Percentiles rank a stretch among this genome's conserved stretches.
These are phyloP conservation scores for Fusarium devonianum DNA, from an alignment of 2,329 filamentous ascomycete genomes.

Conservation along the genomic window DNA sequence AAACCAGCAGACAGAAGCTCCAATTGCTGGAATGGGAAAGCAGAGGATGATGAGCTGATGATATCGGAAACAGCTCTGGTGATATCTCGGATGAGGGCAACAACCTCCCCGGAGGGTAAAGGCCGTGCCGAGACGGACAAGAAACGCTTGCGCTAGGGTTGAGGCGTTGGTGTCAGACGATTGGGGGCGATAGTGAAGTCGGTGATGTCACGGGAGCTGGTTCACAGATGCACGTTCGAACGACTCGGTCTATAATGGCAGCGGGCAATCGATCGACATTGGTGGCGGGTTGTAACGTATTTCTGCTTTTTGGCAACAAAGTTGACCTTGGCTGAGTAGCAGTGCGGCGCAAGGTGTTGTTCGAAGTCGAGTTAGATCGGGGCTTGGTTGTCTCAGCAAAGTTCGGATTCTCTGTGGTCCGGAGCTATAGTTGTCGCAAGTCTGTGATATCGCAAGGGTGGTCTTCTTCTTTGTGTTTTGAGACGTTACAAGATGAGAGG, in stretches of 20 bases:
- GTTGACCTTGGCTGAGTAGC: background rate
- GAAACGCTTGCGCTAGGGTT: conserved; percentile 15
- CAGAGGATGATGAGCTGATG: conserved; percentile 16
- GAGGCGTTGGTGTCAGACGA: conserved; percentile 28
- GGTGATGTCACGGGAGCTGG: conserved; percentile 45
- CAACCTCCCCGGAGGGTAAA: conserved; percentile 21
- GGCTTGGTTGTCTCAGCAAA: conserved; percentile 37
- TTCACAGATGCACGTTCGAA: conserved; percentile 42
- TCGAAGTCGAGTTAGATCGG: background rate
- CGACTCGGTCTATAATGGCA: conserved; percentile 30
- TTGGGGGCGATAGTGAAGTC: conserved; percentile 33
- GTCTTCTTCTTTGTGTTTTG: too few relatives aligned
- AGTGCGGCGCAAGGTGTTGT: conserved; percentile 12
- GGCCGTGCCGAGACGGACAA: conserved; percentile 22
- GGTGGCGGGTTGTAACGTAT: conserved; percentile 30
- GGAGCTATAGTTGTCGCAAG: conserved; percentile 32
- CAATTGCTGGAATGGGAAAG: conserved; percentile 14
- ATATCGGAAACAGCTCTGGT: conserved; percentile 24
- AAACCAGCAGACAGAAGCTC: conserved; percentile 34
- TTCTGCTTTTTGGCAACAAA: conserved; percentile 4
- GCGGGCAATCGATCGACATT: conserved; percentile 61
- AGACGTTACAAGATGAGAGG: conserved; percentile 23
- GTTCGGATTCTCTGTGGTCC: conserved; percentile 25
- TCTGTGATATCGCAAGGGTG: conserved; percentile 22
- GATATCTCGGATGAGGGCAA: conserved; percentile 18